Conservation (phyloP, 768 basidiomycete genomes). For the Hericium coralloides region DNA sequence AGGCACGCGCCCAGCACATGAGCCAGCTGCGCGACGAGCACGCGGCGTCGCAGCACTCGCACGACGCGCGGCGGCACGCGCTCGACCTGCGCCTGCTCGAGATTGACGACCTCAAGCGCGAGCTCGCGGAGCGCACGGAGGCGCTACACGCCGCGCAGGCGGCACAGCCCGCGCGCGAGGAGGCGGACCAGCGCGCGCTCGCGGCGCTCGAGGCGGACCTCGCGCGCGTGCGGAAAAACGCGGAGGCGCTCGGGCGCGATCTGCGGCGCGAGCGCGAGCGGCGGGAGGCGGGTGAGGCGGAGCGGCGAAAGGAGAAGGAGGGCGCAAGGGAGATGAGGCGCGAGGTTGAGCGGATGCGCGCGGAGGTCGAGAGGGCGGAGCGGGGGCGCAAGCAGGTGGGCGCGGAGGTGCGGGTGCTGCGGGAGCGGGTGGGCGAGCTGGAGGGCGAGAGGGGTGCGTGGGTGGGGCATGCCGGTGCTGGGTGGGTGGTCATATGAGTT, state of each 20-base stretch:
- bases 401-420: constrained; percentile 51
- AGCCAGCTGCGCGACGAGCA: constrained; percentile 58
- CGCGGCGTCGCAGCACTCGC: constrained; percentile 49
- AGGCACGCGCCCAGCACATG: constrained; percentile 32
- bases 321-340: constrained; percentile 31
- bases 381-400: constrained; percentile 59
- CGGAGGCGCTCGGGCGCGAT: constrained; percentile 71
- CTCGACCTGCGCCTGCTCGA: constrained; percentile 65
- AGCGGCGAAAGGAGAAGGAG: constrained; percentile 59
- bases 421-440: constrained; percentile 7
- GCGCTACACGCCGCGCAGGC: constrained; percentile 52
- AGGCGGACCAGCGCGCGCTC: constrained; percentile 44
- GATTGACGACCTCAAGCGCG: constrained; percentile 67
- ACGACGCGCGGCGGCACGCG: constrained; percentile 64
- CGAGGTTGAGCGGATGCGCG: constrained; percentile 36
- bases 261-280: constrained; percentile 56
- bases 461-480: constrained; percentile 46
- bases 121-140: constrained; percentile 49
- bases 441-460: constrained; percentile 44
- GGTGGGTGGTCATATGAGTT: constrained; percentile 31
- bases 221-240: constrained; percentile 63
- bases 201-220: constrained; percentile 65
- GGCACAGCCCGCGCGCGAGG: constrained; percentile 53
- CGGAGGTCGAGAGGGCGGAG: constrained; percentile 37
- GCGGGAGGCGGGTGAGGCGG: constrained; percentile 57